Evolutionary conservation across 164 flowering plant species (phyloP).

Genomic region (Platanus orientalis): DNA sequence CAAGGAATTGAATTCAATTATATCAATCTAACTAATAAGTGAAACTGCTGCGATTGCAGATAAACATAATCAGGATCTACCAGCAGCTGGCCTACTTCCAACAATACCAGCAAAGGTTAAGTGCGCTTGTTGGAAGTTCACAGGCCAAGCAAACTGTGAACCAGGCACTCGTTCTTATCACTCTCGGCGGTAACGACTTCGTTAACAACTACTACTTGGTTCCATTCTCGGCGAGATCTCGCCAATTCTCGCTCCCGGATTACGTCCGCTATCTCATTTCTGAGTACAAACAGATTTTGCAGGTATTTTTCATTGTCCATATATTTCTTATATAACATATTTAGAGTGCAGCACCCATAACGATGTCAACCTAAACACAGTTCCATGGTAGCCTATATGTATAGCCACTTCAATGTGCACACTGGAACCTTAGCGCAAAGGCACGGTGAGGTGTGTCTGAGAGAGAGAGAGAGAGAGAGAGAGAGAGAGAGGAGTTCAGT

Average conservation of each 20-base stretch:
- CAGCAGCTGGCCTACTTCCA: slow-evolving; percentile 42
- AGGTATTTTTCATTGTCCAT: slow-evolving; percentile 14
- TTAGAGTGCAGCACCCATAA: no score
- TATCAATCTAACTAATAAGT: not conserved
- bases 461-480: slow-evolving; percentile 1
- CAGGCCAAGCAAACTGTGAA: slow-evolving; percentile 39
- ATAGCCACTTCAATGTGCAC: not conserved
- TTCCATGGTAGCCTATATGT: not conserved
- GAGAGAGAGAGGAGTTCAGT: not conserved
- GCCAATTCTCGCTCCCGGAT: slow-evolving; percentile 48
- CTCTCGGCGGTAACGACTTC: slow-evolving; percentile 77
- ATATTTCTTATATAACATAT: no score
- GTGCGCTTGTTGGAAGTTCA: slow-evolving; percentile 34
- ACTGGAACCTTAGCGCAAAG: not conserved
- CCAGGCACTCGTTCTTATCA: slow-evolving; percentile 48
- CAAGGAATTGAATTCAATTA: not conserved
- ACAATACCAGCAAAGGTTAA: slow-evolving; percentile 49
- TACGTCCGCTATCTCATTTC: slow-evolving; percentile 37
- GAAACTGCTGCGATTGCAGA: slow-evolving; percentile 26
- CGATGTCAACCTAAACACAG: no score
- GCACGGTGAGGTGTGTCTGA: not conserved
- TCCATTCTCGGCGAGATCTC: slow-evolving; percentile 50
- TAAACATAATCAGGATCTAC: slow-evolving; percentile 48
- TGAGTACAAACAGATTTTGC: slow-evolving; percentile 49
- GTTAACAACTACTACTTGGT: slow-evolving; percentile 76